Percentiles rank a stretch among this genome's conserved stretches.
Conservation (phyloP, 257 asterid species). For the Prunella vulgaris region DNA sequence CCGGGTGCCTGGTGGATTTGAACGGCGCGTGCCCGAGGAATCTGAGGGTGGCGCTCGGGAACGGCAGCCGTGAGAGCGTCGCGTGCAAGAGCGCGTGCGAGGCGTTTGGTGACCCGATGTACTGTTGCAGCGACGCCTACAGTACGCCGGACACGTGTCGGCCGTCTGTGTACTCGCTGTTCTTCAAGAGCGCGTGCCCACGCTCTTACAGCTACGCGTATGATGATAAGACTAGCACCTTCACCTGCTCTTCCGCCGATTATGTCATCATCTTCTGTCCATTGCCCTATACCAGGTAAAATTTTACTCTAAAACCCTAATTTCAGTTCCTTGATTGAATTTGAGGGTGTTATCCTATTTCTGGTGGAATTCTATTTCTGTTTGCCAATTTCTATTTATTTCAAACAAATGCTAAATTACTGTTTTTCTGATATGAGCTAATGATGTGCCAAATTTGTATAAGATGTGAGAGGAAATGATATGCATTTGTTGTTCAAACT, state of each 20-base stretch:
- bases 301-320: not conserved
- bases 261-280: conserved; percentile 90
- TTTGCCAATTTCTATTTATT: not conserved
- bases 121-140: conserved; percentile 80
- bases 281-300: conserved; percentile 79
- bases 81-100: conserved; percentile 98
- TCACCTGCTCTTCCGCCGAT: conserved; percentile 87
- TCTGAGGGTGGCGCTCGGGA: conserved; percentile 60
- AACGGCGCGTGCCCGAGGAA: conserved; percentile 86
- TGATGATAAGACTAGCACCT: conserved; percentile 89
- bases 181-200: conserved; percentile 88
- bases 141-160: conserved; percentile 85
- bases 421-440: no score
- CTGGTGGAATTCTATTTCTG: not conserved
- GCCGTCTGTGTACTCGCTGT: conserved; percentile 75
- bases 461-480: not conserved
- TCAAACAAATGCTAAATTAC: no score
- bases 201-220: conserved; percentile 93
- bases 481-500: not conserved
- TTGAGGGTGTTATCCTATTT: not conserved
- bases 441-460: not conserved
- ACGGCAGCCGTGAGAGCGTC: conserved; percentile 43
- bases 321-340: not conserved
- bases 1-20: conserved; percentile 81
- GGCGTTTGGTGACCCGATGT: conserved; percentile 83